Base-by-base conservation (phyloP, 768 basidiomycete genomes). In the Podaxis rugospora region DNA sequence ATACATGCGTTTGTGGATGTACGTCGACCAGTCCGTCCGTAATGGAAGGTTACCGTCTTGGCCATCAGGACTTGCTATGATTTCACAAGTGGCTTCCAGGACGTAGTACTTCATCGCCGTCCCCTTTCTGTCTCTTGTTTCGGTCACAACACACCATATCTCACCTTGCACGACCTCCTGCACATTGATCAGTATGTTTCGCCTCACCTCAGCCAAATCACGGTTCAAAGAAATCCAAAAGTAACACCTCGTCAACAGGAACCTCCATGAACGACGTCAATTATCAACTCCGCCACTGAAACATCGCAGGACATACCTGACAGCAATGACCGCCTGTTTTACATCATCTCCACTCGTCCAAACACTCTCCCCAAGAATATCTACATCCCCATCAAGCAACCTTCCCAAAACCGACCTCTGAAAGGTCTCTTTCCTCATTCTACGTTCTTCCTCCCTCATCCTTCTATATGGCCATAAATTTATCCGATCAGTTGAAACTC, bases 391-490 rank as follows among this genome's bases (percentile, higher is more conserved):
- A 3, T 71, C 64, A 55, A 80, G 71, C 6, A 74, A 66, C 16
- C 62, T 65, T 11, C 77, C 76, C 23, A 91, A 69, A 69, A 89
- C 87, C 5, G 86, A 85, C 10, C 61, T 59, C 7, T 71, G 64
- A 66, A 83, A 88, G n/a, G 66, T 64, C 3, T 59, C 58, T 56
- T 72, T 77, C 42, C 82, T 76, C 16, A 57, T 60, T 0, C 61
- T 42, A 1, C 69, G 65, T 68, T 90, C 87, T 11, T 66, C 63
- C 60, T 75, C 66, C n/a, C 89, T 82, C 21, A 74, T 66, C 27
- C 70, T 71, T 36, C 90, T 76, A 68, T 91, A 91, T 5, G 89
- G 88, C 90, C 90, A 92, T 67, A 87, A 75, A 64, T 91, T 84
- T 0, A 79, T 83, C 72, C 79, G 84, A 16, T 75, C 77, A 21